These are phyloP conservation scores for Aspergillus transmontanensis DNA, from an alignment of 2,329 filamentous ascomycete genomes.

Conservation along the genomic window DNA sequence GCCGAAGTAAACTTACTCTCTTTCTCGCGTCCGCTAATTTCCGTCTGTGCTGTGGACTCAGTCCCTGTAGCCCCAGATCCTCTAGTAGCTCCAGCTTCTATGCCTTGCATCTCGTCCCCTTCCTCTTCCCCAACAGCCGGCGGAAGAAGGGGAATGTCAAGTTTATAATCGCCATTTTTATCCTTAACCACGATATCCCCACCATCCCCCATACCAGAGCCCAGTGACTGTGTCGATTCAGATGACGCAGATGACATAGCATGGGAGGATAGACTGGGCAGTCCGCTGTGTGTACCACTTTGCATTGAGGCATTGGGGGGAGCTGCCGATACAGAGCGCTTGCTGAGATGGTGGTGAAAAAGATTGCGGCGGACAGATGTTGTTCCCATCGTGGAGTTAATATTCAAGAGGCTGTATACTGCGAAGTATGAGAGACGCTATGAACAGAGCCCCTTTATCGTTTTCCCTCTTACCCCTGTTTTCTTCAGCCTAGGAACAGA, in stretches of 20 bases:
- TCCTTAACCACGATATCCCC: constrained; percentile 55
- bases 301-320: constrained; percentile 26
- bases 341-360: constrained; percentile 47
- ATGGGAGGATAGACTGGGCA: constrained; percentile 28
- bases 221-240: constrained; percentile 25
- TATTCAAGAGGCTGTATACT: not conserved
- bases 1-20: constrained; percentile 37
- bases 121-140: constrained; percentile 38
- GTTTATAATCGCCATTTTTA: constrained; percentile 50
- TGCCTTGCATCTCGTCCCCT: constrained; percentile 45
- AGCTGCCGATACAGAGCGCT: constrained; percentile 40
- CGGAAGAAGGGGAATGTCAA: constrained; percentile 49
- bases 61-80: constrained; percentile 48
- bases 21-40: constrained; percentile 38
- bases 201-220: constrained; percentile 32
- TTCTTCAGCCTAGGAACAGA: not conserved
- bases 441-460: not conserved
- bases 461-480: not conserved
- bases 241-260: constrained; percentile 23
- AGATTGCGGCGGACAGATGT: constrained; percentile 47
- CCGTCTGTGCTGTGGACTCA: constrained; percentile 50
- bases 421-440: not conserved
- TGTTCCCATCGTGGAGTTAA: constrained; percentile 25
- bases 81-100: constrained; percentile 32
- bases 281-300: constrained; percentile 15